Conservation (phyloP, 768 basidiomycete genomes). For the Rhodotorula graminis region DNA sequence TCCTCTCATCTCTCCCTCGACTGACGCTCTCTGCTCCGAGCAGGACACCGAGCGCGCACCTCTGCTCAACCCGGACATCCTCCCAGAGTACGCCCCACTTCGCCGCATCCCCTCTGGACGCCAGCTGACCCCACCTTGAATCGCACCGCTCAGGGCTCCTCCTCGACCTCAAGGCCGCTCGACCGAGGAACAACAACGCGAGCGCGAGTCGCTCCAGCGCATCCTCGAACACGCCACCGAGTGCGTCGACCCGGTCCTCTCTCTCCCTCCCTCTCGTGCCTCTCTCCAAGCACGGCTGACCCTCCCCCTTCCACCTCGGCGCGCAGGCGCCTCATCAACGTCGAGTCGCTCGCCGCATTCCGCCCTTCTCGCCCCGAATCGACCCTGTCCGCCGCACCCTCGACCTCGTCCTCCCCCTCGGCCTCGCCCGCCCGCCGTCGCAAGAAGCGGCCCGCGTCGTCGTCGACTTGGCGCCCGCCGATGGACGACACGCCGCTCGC, state of each 20-base stretch:
- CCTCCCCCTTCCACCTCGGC: background rate
- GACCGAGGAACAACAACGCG: constrained; percentile 11
- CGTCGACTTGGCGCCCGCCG: background rate
- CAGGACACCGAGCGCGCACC: constrained; percentile 11
- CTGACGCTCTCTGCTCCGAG: background rate
- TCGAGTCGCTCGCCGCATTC: constrained; percentile 11
- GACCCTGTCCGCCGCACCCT: background rate
- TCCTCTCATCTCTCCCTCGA: background rate
- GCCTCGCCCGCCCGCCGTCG: background rate
- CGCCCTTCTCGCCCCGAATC: background rate
- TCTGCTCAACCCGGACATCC: constrained; percentile 27
- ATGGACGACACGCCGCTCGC: constrained; percentile 1
- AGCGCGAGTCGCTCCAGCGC: constrained; percentile 1
- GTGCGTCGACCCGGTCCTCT: background rate
- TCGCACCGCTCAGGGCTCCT: constrained; percentile 15
- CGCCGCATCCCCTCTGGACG: too few relatives aligned
- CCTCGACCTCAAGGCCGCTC: constrained; percentile 5
- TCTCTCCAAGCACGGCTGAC: background rate
- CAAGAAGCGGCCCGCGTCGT: background rate
- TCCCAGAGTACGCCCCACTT: constrained; percentile 2
- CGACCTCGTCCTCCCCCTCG: background rate
- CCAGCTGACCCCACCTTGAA: background rate
- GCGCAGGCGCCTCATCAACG: constrained; percentile 18
- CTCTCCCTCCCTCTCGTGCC: background rate
- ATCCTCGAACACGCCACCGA: constrained; percentile 18